Evolutionary conservation across 371 early-diverging fungal species (phyloP), one percentile per base, ranked within the genome.

Genomic region (Mucor mucedo): DNA sequence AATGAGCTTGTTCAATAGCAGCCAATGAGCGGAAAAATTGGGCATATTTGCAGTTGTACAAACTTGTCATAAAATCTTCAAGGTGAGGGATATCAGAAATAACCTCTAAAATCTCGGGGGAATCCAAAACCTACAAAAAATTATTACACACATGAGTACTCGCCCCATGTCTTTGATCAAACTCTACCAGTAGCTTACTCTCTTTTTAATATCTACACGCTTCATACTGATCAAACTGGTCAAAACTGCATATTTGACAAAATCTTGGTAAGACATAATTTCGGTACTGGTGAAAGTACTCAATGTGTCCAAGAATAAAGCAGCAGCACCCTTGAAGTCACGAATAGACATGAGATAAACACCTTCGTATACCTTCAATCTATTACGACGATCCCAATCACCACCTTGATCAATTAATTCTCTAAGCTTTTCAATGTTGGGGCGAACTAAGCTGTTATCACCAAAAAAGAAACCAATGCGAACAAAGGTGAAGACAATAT

Each of bases 311-410:
- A 97, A 82, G 58, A 99, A 94, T 55, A 95, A 84, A 50, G 86
- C 75, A 10, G 95, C 91, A 1, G 98, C 96, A 10, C 91, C 91
- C 72, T 95, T 93, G 78, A 99, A 99, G 77, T 99, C 92, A 55
- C 99, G 92, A 65, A 92, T 90, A 21, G 95, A 92, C 85, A 99
- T 88, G 67, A 88, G 74, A 83, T 94, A 96, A 28, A 98, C 83
- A 55, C 97, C 99, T 70, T 98, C 93, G 71, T 99, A 98, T 0
- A 98, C 98, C 86, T 99, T 99, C 47, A 98, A 89, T 60, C 99
- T 91, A 83, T 99, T 99, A 65, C 98, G 91, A 66, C 99, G 89
- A 82, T 99, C 99, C 99, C 99, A 99, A 84, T 99, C 99, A 30
- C 99, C 98, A 41, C 98, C 98, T 78, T 95, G 93, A 71, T 99